Evolutionary conservation across 192 early-diverging fungal genomes (phyloP).

Genomic region (Gonapodya sp.): DNA sequence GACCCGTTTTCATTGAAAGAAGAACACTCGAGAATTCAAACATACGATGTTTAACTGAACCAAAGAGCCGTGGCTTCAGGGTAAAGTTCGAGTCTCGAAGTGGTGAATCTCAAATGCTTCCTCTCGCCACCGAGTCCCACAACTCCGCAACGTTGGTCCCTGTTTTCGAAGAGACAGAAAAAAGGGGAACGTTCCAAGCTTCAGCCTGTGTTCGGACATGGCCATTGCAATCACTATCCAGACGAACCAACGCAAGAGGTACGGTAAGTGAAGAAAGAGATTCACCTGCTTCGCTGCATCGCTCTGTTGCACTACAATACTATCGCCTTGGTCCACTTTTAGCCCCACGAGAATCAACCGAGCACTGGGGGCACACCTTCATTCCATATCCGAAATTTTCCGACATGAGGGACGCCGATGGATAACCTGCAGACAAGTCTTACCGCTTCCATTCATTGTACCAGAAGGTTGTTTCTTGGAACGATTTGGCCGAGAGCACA

Average conservation of each 20-base stretch:
- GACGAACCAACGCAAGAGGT: neutral
- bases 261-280: neutral
- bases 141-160: conserved; percentile 41
- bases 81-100: too few species aligned
- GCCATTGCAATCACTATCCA: neutral
- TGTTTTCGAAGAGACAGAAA: conserved; percentile 37
- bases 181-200: conserved; percentile 41
- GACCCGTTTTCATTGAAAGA: too few species aligned
- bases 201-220: conserved; percentile 23
- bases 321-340: conserved; percentile 45
- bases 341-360: conserved; percentile 31
- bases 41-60: too few species aligned
- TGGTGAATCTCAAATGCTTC: too few species aligned
- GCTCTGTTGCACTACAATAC: conserved; percentile 30
- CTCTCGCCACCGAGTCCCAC: conserved; percentile 23
- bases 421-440: neutral
- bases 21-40: too few species aligned
- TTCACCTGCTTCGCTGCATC: conserved; percentile 39
- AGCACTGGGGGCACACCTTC: conserved; percentile 35
- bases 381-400: neutral
- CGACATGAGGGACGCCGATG: too few species aligned
- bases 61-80: too few species aligned
- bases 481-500: conserved; percentile 32
- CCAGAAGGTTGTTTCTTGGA: conserved; percentile 42
- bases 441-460: conserved; percentile 45